Evolutionary conservation across 1,284 basidiomycete genomes (phyloP), one percentile per base, ranked within the genome.

Genomic region (Lignosus rhinocerotis): DNA sequence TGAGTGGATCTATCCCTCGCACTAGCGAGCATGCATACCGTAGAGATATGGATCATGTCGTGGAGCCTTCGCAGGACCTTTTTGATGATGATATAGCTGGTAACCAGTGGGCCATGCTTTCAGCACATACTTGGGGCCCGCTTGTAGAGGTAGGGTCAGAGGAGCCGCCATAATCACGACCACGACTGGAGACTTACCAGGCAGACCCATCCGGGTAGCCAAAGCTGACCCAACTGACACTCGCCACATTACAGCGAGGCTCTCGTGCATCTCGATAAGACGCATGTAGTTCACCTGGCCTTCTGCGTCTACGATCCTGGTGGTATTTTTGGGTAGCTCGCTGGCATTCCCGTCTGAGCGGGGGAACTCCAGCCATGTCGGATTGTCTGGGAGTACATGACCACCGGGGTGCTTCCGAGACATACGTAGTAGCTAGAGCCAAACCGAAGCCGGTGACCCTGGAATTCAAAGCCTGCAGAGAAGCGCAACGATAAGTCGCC

Each of bases 31-130:
- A 30, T 17, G 34, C 82, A 31, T 60, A 92, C 91, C 91, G 58
- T 81, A 84, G 21, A 93, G 79, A 75, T 93, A 93, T 10, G 86
- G 72, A 69, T 93, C 91, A 59, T 88, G 87, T 58, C 92, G 76
- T n/a, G 86, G 81, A 38, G 71, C 72, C 11, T 59, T 65, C 38
- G 66, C 72, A 12, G 75, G 73, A 0, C 90, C 87, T 68, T 91
- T 91, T 60, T 88, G 78, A 63, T 93, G 91, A 67, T 89, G 85
- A 65, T 75, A 92, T 70, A 93, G 76, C n/a, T 76, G 74, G 72
- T 93, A 93, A 16, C 83, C 81, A 14, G 74, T 70, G 0, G 91
- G 91, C 76, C 86, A 92, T 42, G 71, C 67, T 59, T 79, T 81
- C 38, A 93, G 73, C 25, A 88, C 80, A 67, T 90, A 90, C 14